Conservation (phyloP, 768 basidiomycete genomes). For the Hypsizygus marmoreus region DNA sequence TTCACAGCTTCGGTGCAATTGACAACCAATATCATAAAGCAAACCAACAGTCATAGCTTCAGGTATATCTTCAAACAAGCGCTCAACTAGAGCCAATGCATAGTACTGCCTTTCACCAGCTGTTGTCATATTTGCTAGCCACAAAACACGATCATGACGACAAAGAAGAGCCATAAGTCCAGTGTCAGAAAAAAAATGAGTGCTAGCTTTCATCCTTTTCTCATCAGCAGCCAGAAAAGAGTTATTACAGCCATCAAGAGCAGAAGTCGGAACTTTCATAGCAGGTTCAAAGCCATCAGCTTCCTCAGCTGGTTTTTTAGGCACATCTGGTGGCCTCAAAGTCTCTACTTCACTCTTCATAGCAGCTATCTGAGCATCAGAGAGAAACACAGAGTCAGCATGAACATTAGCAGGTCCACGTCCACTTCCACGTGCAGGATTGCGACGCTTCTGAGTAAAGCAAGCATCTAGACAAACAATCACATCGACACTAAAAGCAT, state of each 20-base stretch:
- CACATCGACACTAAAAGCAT: conserved; percentile 11
- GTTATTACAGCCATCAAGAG: conserved; percentile 31
- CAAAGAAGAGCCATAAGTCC: conserved; percentile 40
- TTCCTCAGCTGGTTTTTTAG: too few relatives aligned
- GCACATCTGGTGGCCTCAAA: too few relatives aligned
- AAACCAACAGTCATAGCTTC: too few relatives aligned
- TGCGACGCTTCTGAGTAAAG: conserved; percentile 16
- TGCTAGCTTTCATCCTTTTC: conserved; percentile 24
- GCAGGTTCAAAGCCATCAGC: conserved; percentile 18
- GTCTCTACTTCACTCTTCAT: too few relatives aligned
- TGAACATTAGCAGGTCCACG: conserved; percentile 6
- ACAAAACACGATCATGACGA: conserved; percentile 33
- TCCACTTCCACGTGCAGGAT: neutral
- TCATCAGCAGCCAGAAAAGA: conserved; percentile 33
- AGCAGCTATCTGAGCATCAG: conserved; percentile 2
- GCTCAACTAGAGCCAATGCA: too few relatives aligned
- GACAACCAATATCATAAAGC: conserved; percentile 39
- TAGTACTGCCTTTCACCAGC: conserved; percentile 35
- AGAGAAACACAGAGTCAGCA: conserved; percentile 10
- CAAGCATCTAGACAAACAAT: conserved; percentile 18
- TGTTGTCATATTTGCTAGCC: conserved; percentile 35
- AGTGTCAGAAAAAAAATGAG: conserved; percentile 28
- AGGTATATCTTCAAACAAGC: conserved; percentile 34
- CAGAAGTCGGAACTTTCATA: conserved; percentile 25
- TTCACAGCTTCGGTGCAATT: conserved; percentile 25